Conservation (phyloP, 2,329 filamentous ascomycete species). For the Lecanosticta acicola region DNA sequence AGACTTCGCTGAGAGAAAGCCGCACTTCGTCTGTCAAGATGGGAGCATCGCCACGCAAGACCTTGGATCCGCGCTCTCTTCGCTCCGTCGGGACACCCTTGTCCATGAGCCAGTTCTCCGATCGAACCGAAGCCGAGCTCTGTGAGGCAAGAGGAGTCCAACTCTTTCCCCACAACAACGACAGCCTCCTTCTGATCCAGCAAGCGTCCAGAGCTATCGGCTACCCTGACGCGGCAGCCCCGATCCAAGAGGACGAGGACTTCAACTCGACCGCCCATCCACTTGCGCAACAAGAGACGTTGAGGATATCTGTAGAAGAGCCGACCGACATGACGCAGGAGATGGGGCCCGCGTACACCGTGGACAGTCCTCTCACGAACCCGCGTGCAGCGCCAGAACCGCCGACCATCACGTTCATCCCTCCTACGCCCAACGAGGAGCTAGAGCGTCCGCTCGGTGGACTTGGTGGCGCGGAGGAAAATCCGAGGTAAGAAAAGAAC, state of each 20-base stretch:
- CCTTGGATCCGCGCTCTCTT: conserved; percentile 19
- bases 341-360: conserved; percentile 18
- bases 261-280: neutral
- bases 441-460: conserved; percentile 36
- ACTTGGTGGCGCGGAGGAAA: conserved; percentile 1
- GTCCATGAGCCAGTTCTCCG: conserved; percentile 23
- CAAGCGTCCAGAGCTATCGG: conserved; percentile 28
- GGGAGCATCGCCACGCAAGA: conserved; percentile 20
- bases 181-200: conserved; percentile 60
- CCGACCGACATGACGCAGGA: conserved; percentile 7
- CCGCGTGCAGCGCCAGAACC: conserved; percentile 54
- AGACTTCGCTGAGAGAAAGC: conserved; percentile 2
- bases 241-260: conserved; percentile 5
- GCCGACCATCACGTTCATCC: conserved; percentile 51
- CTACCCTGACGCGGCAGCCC: conserved; percentile 2
- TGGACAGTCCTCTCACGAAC: conserved; percentile 56
- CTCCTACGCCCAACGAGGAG: conserved; percentile 48
- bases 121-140: conserved; percentile 43
- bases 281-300: conserved; percentile 9
- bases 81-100: conserved; percentile 22
- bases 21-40: conserved; percentile 14
- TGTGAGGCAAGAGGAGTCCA: conserved; percentile 57
- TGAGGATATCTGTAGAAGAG: conserved; percentile 16
- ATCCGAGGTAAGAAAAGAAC: too few species aligned
- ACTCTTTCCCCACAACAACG: conserved; percentile 59